Conservation (phyloP, 768 basidiomycete species). For the Brasilioporus rufonigricans region DNA sequence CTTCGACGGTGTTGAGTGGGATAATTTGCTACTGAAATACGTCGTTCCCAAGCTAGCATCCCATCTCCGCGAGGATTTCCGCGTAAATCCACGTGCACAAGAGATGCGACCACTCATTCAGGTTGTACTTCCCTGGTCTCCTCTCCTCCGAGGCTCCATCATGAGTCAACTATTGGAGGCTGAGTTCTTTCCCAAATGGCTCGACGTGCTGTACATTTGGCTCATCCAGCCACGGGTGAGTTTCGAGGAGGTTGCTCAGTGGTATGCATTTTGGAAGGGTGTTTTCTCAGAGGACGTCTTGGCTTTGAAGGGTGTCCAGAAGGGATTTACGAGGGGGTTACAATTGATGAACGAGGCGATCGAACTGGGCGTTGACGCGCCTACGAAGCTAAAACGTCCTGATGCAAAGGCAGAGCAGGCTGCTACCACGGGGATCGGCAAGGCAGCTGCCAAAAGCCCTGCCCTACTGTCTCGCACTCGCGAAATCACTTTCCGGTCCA, state of each 20-base stretch:
- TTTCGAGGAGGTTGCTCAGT: slow-evolving; percentile 89
- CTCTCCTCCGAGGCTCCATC: slow-evolving; percentile 70
- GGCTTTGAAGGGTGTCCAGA: slow-evolving; percentile 59
- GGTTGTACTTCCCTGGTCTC: slow-evolving; percentile 70
- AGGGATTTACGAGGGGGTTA: slow-evolving; percentile 84
- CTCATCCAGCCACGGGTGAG: slow-evolving; percentile 85
- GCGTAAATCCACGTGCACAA: slow-evolving; percentile 88
- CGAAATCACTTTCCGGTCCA: slow-evolving; percentile 89
- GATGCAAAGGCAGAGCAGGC: slow-evolving; percentile 54
- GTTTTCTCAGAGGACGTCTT: slow-evolving; percentile 72
- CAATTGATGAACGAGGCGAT: slow-evolving; percentile 95
- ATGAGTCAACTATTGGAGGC: slow-evolving; percentile 82
- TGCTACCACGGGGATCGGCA: slow-evolving; percentile 29
- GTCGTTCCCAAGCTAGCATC: slow-evolving; percentile 89
- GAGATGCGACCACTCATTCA: slow-evolving; percentile 77
- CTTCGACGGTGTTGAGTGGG: slow-evolving; percentile 83
- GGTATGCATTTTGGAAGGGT: slow-evolving; percentile 90
- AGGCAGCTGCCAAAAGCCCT: slow-evolving; percentile 34
- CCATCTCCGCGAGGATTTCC: slow-evolving; percentile 79
- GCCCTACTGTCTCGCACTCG: slow-evolving; percentile 50
- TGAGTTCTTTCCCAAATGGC: slow-evolving; percentile 97
- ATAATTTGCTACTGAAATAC: slow-evolving; percentile 84
- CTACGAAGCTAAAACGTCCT: slow-evolving; percentile 63
- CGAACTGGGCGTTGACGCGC: slow-evolving; percentile 77
- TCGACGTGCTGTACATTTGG: slow-evolving; percentile 90